These are phyloP conservation scores for Hypocreales sp. DNA, from an alignment of 2,329 filamentous ascomycete genomes.

Conservation along the genomic window DNA sequence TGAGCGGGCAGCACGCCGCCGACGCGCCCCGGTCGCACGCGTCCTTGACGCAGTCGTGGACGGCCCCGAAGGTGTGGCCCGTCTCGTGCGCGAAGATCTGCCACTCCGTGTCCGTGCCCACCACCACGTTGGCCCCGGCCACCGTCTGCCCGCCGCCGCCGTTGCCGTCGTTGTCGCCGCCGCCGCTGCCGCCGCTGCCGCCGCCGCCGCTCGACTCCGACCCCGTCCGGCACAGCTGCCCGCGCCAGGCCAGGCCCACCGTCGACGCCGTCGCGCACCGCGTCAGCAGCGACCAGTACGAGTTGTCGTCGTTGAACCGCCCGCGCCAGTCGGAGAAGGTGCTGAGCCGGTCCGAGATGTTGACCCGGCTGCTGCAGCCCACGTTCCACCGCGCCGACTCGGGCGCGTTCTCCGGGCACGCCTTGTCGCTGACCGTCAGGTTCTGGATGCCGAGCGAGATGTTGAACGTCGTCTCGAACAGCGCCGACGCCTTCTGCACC, in stretches of 20 bases:
- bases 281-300: slow-evolving; percentile 83
- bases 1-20: slow-evolving; percentile 65
- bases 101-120: slow-evolving; percentile 74
- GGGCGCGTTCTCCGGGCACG: slow-evolving; percentile 58
- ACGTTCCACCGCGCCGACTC: slow-evolving; percentile 71
- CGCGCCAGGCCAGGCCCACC: slow-evolving; percentile 86
- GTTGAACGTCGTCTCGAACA: slow-evolving; percentile 89
- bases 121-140: slow-evolving; percentile 77
- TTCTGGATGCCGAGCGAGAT: slow-evolving; percentile 85
- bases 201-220: slow-evolving; percentile 35
- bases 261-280: slow-evolving; percentile 70
- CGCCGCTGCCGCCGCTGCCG: slow-evolving; percentile 33
- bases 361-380: slow-evolving; percentile 44
- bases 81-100: slow-evolving; percentile 91
- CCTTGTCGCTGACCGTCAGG: slow-evolving; percentile 57
- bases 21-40: slow-evolving; percentile 33
- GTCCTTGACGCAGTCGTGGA: slow-evolving; percentile 71
- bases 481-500: slow-evolving; percentile 72
- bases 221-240: slow-evolving; percentile 59
- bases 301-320: slow-evolving; percentile 59
- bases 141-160: slow-evolving; percentile 52
- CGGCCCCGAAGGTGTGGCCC: slow-evolving; percentile 88
- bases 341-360: slow-evolving; percentile 67
- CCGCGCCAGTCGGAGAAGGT: slow-evolving; percentile 84
- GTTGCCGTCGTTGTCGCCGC: slow-evolving; percentile 29